Base-by-base conservation (phyloP, 768 basidiomycete genomes). In the Suillus ampliporus region DNA sequence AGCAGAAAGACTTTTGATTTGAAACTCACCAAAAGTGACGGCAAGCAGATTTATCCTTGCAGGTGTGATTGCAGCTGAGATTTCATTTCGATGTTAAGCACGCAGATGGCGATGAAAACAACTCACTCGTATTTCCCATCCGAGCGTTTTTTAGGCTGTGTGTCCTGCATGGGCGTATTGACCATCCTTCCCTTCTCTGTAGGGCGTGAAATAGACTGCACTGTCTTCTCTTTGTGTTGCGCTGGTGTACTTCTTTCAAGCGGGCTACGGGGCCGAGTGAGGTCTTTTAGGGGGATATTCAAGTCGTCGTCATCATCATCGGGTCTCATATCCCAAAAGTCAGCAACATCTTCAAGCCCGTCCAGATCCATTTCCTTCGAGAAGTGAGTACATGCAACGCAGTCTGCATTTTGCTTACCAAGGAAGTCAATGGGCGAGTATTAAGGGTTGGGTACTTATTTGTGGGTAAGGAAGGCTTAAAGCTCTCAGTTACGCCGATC, bases 1-100 rank as follows among this genome's bases (percentile, higher is more conserved):
- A 17, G 37, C 37, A 70, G 67, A 43, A 58, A 19, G 34, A 28
- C 50, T 47, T 44, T 7, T 19, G 10, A 65, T 65, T 15, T 57
- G 34, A 66, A 57, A 46, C 79, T 65, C 65, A 92, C 93, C 93
- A 94, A 40, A 88, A 71, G 77, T 95, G 93, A 28, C 88, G 84
- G 70, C 93, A 95, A 47, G 78, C 81, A 5, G 78, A 76, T 74
- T 93, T 94, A 69, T 92, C 86, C 71, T 89, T 91, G 81, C 93
- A 95, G 23, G 82, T 57, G 67, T 95, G 93, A 67, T 91, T 90
- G 69, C 93, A 95, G 56, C 91, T 92, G 43, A 60, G 31, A 23
- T 35, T 58, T 19, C 28, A n/a, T 66, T 17, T 26, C 47, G 48
- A 21, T 9, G 11, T 56, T 26, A 6, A 59, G 60, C 31, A 4